Evolutionary conservation across 495 filamentous ascomycete genomes (phyloP), one percentile per base, ranked within the genome.

Genomic region (Penicillium herquei): DNA sequence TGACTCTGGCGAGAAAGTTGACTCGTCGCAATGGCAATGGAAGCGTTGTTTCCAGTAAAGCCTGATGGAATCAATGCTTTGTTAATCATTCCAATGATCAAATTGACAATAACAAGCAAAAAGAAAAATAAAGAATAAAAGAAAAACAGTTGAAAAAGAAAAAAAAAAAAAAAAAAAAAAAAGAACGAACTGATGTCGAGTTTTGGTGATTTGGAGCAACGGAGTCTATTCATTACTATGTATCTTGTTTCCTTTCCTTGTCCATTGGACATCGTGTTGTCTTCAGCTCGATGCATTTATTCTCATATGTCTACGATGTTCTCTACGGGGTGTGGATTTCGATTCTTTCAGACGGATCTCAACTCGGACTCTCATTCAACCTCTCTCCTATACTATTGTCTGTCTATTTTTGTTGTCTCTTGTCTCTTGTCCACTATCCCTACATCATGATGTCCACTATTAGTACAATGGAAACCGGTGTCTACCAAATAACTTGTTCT

Each of bases 1-100:
- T 65, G 52, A 67, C 60, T 2, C 49, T 75, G 16, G 72, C 69
- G 1, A 64, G 62, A 48, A 71, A 64, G 46, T 39, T 75, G 16
- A 68, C 64, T 8, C 63, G 63, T 3, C 59, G 68, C 14, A 64
- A 17, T 60, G 39, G 12, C 34, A 37, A 37, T 26, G 14, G 3
- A 18, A 46, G 13, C 13, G 42, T 62, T 39, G 48, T 65, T 10
- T 53, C 61, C 12, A 59, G 49, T 47, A 54, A 52, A 31, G 57
- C 58, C 43, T 68, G 54, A 67, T 33, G 4, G n/a, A n/a, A 8
- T 13, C n/a, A 26, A 26, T 26, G 21, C 21, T 4, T 26, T 26
- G 21, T 26, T 26, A 26, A 26, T 26, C 21, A 26, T 26, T 26
- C 4, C 21, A 4, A 4, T 26, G 4, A 26, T 26, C 21, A 26